Conservation (phyloP, 345 rosid genomes). For the Sapria himalayana region DNA sequence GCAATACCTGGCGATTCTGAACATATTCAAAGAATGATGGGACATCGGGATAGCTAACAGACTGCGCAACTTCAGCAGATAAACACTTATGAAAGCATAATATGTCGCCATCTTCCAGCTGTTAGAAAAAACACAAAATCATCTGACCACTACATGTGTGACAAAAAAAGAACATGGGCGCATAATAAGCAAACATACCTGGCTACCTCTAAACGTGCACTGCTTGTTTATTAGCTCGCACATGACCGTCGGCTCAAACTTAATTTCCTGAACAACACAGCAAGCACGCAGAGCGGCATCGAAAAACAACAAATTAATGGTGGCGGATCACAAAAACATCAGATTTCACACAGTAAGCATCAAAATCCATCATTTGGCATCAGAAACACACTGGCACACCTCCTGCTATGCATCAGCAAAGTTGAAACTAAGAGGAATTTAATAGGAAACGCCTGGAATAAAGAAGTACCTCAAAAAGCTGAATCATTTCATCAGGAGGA, state of each 20-base stretch:
- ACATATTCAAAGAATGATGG: constrained; percentile 83
- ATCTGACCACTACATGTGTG: not conserved
- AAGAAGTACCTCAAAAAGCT: constrained; percentile 86
- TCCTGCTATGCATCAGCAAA: too few relatives aligned
- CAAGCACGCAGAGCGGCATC: too few relatives aligned
- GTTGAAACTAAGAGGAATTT: constrained; percentile 1
- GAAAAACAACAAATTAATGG: too few relatives aligned
- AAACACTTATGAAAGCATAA: constrained; percentile 73
- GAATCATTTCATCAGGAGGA: constrained; percentile 67
- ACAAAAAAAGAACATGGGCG: not conserved
- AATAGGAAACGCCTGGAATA: constrained; percentile 1
- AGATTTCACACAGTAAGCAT: too few relatives aligned
- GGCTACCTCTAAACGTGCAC: constrained; percentile 42
- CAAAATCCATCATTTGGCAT: too few relatives aligned
- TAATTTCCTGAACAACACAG: constrained; percentile 49
- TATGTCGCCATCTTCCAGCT: constrained; percentile 95
- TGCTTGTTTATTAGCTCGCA: constrained; percentile 75
- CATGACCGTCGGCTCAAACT: constrained; percentile 83
- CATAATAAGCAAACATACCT: constrained; percentile 20
- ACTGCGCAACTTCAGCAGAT: constrained; percentile 30
- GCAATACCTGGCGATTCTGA: constrained; percentile 90
- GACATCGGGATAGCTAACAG: constrained; percentile 45
- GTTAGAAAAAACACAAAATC: constrained; percentile 8
- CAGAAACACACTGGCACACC: too few relatives aligned
- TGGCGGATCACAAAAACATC: too few relatives aligned